These are phyloP conservation scores for Acer saccharum DNA, from an alignment of 345 rosid genomes.

Conservation along the genomic window DNA sequence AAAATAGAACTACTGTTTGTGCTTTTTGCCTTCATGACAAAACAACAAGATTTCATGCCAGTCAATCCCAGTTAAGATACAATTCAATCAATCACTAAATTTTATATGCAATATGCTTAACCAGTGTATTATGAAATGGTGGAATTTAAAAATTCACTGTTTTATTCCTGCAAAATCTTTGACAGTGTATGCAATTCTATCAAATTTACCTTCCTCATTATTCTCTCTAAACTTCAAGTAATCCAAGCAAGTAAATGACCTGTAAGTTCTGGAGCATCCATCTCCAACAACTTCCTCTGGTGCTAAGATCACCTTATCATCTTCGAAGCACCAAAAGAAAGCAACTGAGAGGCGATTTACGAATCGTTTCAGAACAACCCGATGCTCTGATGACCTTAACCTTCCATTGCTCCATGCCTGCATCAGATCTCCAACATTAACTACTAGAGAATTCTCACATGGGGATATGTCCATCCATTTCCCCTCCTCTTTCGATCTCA, in stretches of 20 bases:
- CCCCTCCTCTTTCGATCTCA: conserved; percentile 61
- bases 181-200: conserved; percentile 60
- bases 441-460: conserved; percentile 52
- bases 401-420: conserved; percentile 81
- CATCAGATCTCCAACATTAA: conserved; percentile 79
- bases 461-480: conserved; percentile 56
- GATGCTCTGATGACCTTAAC: conserved; percentile 73
- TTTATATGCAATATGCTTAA: background rate
- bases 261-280: conserved; percentile 46
- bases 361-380: conserved; percentile 50
- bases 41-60: background rate
- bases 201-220: conserved; percentile 65
- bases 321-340: conserved; percentile 73
- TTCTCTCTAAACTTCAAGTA: conserved; percentile 64
- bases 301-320: conserved; percentile 59
- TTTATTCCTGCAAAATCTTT: conserved; percentile 65
- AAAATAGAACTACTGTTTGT: background rate
- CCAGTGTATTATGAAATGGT: background rate
- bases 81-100: background rate
- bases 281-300: conserved; percentile 57
- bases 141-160: background rate
- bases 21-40: background rate
- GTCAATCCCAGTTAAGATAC: background rate
- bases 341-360: conserved; percentile 62
- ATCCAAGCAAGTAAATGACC: conserved; percentile 57